phyloP scores from a whole-genome alignment of 2,329 filamentous ascomycete species.

The Pseudogymnoascus sp. region DNA sequence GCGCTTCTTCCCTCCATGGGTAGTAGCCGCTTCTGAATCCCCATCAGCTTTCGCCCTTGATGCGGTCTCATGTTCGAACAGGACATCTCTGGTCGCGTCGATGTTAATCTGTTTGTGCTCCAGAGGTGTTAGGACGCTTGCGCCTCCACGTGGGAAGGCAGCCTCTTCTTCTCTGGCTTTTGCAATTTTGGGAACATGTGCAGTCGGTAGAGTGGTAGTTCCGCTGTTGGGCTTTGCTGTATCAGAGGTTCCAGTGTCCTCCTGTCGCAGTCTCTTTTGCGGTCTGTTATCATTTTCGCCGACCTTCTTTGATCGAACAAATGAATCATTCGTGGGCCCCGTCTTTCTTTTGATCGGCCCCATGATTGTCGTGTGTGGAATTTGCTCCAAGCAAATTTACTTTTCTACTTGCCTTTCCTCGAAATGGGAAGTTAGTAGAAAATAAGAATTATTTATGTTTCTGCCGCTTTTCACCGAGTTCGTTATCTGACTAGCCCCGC shows the following conservation, averaged over 20 bases:
- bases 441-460: constrained; percentile 13
- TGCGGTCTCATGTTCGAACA: constrained; percentile 72
- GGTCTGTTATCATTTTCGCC: constrained; percentile 24
- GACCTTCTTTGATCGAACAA: constrained; percentile 27
- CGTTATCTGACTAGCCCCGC: constrained; percentile 11
- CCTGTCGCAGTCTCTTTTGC: constrained; percentile 27
- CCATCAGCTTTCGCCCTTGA: constrained; percentile 40
- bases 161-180: constrained; percentile 70
- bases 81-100: constrained; percentile 83
- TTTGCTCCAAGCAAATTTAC: constrained; percentile 8
- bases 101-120: constrained; percentile 96
- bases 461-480: constrained; percentile 9
- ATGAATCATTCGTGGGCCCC: constrained; percentile 30
- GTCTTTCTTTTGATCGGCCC: constrained; percentile 30
- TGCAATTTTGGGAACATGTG: constrained; percentile 18
- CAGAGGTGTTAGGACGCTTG: constrained; percentile 80
- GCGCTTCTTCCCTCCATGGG: constrained; percentile 38
- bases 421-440: constrained; percentile 5
- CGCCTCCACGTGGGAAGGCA: constrained; percentile 87
- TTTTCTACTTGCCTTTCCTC: constrained; percentile 5
- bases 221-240: constrained; percentile 13
- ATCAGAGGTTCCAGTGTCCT: constrained; percentile 16
- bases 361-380: constrained; percentile 22
- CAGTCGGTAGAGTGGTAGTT: constrained; percentile 16
- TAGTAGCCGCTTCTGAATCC: constrained; percentile 26